Percentiles rank a stretch among this genome's conserved stretches.
phyloP scores from a whole-genome alignment of 2,329 filamentous ascomycete genomes.

The Penicillium janthinellum region DNA sequence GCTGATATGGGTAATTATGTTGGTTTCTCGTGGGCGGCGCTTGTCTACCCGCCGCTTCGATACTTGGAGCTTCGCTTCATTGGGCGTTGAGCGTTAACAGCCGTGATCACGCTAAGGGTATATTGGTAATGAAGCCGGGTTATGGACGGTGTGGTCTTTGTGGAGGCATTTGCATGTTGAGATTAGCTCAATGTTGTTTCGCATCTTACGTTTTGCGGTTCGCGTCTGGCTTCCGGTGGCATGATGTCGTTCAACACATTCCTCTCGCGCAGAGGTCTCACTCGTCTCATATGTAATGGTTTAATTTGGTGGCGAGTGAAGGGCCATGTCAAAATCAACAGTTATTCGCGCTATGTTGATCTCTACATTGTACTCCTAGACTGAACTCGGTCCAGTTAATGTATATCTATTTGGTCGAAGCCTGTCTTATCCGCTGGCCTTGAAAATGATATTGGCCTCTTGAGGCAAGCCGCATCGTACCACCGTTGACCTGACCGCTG shows the following conservation, averaged over 20 bases:
- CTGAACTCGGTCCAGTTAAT: no score
- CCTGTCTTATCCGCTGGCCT: background rate
- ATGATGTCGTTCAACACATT: background rate
- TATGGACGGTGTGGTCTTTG: background rate
- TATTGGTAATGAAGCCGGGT: background rate
- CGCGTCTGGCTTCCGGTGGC: background rate
- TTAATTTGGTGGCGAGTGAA: background rate
- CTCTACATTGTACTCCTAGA: no score
- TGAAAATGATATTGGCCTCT: background rate
- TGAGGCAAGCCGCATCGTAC: background rate
- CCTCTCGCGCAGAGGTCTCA: background rate
- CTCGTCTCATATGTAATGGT: background rate
- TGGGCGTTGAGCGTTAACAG: constrained; percentile 41
- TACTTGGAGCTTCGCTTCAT: constrained; percentile 55
- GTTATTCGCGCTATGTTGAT: background rate
- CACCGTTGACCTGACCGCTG: background rate
- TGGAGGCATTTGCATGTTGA: background rate
- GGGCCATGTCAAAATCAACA: background rate
- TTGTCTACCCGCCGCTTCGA: constrained; percentile 59
- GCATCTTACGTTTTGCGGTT: background rate
- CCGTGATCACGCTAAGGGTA: background rate
- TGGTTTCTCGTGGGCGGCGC: constrained; percentile 60
- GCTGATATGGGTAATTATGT: constrained; percentile 65
- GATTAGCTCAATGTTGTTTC: background rate
- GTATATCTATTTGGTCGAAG: no score